A percentile compares a stretch with the other conserved stretches of the same genome.
Conservation (phyloP, 257 asterid species). For the Primulina tabacum region DNA sequence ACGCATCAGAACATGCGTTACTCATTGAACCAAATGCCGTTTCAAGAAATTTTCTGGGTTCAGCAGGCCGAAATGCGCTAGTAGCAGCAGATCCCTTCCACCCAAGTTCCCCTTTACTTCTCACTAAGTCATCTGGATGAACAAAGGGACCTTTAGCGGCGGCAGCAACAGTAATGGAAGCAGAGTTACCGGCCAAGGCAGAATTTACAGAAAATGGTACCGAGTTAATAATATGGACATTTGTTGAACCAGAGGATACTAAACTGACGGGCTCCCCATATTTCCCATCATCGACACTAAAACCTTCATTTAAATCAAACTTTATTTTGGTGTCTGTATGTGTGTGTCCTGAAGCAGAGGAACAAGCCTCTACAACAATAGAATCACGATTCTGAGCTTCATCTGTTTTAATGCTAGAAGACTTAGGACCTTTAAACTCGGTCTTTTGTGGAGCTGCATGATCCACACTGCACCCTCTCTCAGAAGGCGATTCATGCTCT, state of each 20-base stretch:
- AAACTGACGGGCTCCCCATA: slow-evolving; percentile 30
- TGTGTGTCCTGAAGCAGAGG: slow-evolving; percentile 24
- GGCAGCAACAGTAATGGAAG: slow-evolving; percentile 42
- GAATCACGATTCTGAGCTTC: slow-evolving; percentile 11
- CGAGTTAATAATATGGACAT: slow-evolving; percentile 36
- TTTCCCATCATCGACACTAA: slow-evolving; percentile 37
- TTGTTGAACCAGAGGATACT: slow-evolving; percentile 27
- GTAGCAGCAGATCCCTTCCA: slow-evolving; percentile 66
- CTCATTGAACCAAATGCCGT: slow-evolving; percentile 11
- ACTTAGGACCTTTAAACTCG: slow-evolving; percentile 25
- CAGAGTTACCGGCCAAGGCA: slow-evolving; percentile 28
- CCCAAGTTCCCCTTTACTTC: slow-evolving; percentile 43
- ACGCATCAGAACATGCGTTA: slow-evolving; percentile 8
- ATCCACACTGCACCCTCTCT: slow-evolving; percentile 9
- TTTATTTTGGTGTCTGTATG: slow-evolving; percentile 30
- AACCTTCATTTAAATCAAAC: slow-evolving; percentile 52
- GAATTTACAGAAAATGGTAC: slow-evolving; percentile 33
- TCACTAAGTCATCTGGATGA: slow-evolving; percentile 46
- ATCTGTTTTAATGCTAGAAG: slow-evolving; percentile 26
- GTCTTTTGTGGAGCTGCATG: slow-evolving; percentile 28
- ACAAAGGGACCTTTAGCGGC: slow-evolving; percentile 49
- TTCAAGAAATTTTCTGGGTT: slow-evolving; percentile 43
- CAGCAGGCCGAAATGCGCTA: slow-evolving; percentile 16
- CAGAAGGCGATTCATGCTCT: slow-evolving; percentile 9
- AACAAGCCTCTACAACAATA: slow-evolving; percentile 19